Evolutionary conservation across 345 rosid genomes (phyloP), one percentile per base, ranked within the genome.

Genomic region (Salix udensis): DNA sequence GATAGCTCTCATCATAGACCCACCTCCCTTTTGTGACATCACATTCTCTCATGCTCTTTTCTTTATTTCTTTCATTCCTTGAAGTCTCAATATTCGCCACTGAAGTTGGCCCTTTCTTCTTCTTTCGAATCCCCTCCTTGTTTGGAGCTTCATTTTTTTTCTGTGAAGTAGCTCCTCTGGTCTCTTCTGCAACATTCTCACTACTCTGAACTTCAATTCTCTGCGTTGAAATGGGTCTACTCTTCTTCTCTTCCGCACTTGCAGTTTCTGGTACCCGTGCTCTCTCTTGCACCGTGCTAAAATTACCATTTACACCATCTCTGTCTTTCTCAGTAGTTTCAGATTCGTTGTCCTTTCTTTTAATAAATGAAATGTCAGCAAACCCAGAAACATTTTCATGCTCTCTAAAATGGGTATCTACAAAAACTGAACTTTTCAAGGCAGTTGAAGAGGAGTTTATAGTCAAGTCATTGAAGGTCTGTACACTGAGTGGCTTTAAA

Each of bases 1-100:
- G 94, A 72, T 88, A 89, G 78, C 82, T 84, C 79, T 81, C 90
- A 68, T 93, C 93, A 72, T 91, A 88, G 34, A 92, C 91, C 99
- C 99, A 96, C 76, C 78, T 85, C 81, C 99, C 99, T 74, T 78
- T 86, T 11, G 91, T 84, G 73, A 89, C 28, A 79, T 95, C 97
- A 70, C 97, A 93, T 31, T 79, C 85, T 67, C 80, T 73, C 16
- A 26, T 65, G 23, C 80, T 79, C 80, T 74, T 78, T 44, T 69
- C 75, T 73, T 69, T 61, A 23, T 64, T 79, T 76, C 48, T 65
- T 50, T 39, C 77, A 48, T 52, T 28, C 21, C 71, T 67, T 40
- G 4, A 7, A n/a, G 36, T 67, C 74, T 67, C 70, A 72, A 34
- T 46, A 26, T 72, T 65, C 24, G 34, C 55, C 64, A 70, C 60